phyloP scores from a whole-genome alignment of 306 rosid genomes.

The Medicago ruthenica region DNA sequence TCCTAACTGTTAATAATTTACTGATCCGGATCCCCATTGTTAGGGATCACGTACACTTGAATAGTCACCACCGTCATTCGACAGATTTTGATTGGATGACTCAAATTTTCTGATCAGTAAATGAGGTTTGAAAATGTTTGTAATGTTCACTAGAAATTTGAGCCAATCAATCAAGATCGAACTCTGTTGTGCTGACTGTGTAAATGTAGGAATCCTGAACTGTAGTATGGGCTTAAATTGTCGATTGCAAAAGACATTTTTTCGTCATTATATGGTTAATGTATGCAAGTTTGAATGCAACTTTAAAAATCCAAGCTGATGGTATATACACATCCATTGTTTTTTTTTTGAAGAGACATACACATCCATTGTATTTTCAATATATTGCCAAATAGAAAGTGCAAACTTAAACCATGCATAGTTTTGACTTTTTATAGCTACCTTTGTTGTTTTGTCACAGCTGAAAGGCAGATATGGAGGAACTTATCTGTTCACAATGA shows the following conservation, averaged over 20 bases:
- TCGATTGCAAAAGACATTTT: not conserved
- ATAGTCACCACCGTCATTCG: not conserved
- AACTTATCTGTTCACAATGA: slow-evolving; percentile 83
- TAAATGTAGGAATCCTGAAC: not conserved
- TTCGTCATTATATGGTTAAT: not conserved
- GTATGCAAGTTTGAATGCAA: not conserved
- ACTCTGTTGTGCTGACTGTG: not conserved
- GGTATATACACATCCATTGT: not conserved
- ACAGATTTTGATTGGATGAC: not conserved
- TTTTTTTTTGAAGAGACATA: too few species aligned
- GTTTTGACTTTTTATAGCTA: slow-evolving; percentile 3
- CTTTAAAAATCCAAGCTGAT: not conserved
- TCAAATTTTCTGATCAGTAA: not conserved
- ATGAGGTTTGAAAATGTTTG: not conserved
- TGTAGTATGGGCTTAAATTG: not conserved
- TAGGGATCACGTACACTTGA: not conserved
- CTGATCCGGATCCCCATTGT: not conserved
- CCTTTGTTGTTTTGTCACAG: slow-evolving; percentile 51
- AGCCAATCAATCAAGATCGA: not conserved
- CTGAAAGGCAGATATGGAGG: slow-evolving; percentile 92
- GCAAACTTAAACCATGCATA: slow-evolving; percentile 13
- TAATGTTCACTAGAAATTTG: not conserved
- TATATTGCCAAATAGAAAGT: not conserved
- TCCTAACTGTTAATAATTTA: not conserved
- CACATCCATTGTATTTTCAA: too few species aligned